These are phyloP conservation scores for Flaveria linearis DNA, from an alignment of 129 eudicot species.

Conservation along the genomic window DNA sequence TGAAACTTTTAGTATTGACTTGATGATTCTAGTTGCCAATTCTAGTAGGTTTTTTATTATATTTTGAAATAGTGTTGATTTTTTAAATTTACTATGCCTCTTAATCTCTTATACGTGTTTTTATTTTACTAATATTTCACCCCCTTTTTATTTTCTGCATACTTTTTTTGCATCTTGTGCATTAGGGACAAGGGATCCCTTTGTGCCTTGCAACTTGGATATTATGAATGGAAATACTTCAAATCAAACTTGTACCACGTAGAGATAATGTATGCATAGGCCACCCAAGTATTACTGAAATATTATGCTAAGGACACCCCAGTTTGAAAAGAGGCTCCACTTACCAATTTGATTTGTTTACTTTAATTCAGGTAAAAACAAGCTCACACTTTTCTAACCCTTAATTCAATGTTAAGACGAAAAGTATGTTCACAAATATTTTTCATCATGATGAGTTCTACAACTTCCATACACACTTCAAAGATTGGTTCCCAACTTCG, in stretches of 20 bases:
- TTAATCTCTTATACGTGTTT: too few species aligned
- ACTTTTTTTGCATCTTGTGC: not conserved
- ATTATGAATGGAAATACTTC: not conserved
- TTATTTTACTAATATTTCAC: too few species aligned
- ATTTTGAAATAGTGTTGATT: too few species aligned
- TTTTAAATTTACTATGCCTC: too few species aligned
- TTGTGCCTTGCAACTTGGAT: not conserved
- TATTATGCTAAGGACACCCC: not conserved
- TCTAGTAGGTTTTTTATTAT: too few species aligned
- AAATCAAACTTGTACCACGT: not conserved
- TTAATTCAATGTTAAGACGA: not conserved
- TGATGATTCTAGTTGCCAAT: not conserved
- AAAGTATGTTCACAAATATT: not conserved
- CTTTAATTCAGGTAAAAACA: conserved; percentile 2
- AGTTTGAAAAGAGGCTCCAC: too few species aligned
- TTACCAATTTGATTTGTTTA: not conserved
- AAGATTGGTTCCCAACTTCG: not conserved
- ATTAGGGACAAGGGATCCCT: not conserved
- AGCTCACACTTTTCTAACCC: not conserved
- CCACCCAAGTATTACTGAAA: not conserved
- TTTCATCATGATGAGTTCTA: not conserved
- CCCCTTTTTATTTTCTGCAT: not conserved
- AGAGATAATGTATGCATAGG: not conserved
- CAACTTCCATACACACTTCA: not conserved
- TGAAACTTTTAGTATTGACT: not conserved